phyloP scores from a whole-genome alignment of 1,284 basidiomycete genomes.

The Cutaneotrichosporon curvatum region DNA sequence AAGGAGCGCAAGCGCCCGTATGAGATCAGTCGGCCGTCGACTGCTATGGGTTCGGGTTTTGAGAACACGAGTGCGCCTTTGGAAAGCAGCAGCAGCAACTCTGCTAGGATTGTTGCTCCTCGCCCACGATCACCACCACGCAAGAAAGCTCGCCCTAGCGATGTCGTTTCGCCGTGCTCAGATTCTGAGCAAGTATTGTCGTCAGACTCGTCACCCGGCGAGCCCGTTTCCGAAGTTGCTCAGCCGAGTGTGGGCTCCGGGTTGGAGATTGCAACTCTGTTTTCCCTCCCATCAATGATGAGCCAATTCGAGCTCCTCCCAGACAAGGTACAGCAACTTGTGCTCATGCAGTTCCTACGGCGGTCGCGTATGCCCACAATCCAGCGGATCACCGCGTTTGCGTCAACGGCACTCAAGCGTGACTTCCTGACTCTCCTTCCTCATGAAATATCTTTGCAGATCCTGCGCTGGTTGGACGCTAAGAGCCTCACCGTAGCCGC shows the following conservation, averaged over 20 bases:
- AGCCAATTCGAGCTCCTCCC: constrained; percentile 41
- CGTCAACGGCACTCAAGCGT: constrained; percentile 37
- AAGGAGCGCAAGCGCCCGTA: constrained; percentile 37
- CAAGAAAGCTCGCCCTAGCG: constrained; percentile 33
- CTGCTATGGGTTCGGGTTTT: neutral
- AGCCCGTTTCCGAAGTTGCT: neutral
- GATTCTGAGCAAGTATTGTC: neutral
- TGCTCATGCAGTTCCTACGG: constrained; percentile 44
- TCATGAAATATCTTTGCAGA: constrained; percentile 42
- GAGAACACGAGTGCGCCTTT: too few species aligned
- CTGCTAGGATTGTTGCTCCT: neutral
- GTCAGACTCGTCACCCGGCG: neutral
- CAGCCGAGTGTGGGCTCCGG: constrained; percentile 32
- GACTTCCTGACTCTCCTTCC: constrained; percentile 43
- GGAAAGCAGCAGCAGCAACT: neutral
- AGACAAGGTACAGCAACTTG: constrained; percentile 44
- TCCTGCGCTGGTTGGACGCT: constrained; percentile 36
- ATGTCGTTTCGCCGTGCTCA: constrained; percentile 24
- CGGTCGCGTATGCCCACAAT: constrained; percentile 43
- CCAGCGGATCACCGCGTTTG: constrained; percentile 38
- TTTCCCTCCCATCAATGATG: constrained; percentile 40
- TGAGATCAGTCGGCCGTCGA: constrained; percentile 11
- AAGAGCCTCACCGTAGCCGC: constrained; percentile 29
- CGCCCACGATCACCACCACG: constrained; percentile 28
- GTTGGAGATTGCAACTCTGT: constrained; percentile 37